phyloP scores from a whole-genome alignment of 108 stramenopile genomes.

The Halocafeteria seosinensis region DNA sequence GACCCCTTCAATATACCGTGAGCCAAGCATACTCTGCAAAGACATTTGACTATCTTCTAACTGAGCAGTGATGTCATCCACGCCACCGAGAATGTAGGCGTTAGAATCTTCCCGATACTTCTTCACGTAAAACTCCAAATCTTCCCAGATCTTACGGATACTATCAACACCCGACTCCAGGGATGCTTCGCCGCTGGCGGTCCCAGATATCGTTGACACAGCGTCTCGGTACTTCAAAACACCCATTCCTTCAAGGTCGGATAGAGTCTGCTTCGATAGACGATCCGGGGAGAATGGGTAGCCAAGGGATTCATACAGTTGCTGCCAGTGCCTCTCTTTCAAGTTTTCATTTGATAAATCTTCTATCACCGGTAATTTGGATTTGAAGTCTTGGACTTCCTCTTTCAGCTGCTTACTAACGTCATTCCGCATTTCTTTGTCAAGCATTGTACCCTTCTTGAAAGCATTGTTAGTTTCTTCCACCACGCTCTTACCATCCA shows the following conservation, averaged over 20 bases:
- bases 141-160: constrained; percentile 33
- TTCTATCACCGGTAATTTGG: constrained; percentile 23
- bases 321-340: constrained; percentile 28
- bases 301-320: constrained; percentile 22
- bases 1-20: constrained; percentile 36
- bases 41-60: constrained; percentile 47
- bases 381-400: constrained; percentile 21
- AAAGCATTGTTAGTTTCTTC: constrained; percentile 23
- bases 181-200: constrained; percentile 41
- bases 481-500: constrained; percentile 25
- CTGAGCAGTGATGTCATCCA: constrained; percentile 44
- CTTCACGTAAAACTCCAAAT: constrained; percentile 15
- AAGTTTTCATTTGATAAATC: constrained; percentile 36
- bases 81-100: constrained; percentile 30
- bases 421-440: constrained; percentile 26
- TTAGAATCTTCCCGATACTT: constrained; percentile 29
- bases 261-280: constrained; percentile 11
- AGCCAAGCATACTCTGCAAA: constrained; percentile 51
- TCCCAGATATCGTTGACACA: constrained; percentile 27
- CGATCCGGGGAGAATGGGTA: constrained; percentile 3
- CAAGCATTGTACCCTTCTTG: constrained; percentile 18
- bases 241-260: constrained; percentile 27
- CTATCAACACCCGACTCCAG: constrained; percentile 30
- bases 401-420: constrained; percentile 28
- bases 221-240: constrained; percentile 21